These are phyloP conservation scores for Lecanosticta acicola DNA, from an alignment of 2,329 filamentous ascomycete genomes.

Conservation along the genomic window DNA sequence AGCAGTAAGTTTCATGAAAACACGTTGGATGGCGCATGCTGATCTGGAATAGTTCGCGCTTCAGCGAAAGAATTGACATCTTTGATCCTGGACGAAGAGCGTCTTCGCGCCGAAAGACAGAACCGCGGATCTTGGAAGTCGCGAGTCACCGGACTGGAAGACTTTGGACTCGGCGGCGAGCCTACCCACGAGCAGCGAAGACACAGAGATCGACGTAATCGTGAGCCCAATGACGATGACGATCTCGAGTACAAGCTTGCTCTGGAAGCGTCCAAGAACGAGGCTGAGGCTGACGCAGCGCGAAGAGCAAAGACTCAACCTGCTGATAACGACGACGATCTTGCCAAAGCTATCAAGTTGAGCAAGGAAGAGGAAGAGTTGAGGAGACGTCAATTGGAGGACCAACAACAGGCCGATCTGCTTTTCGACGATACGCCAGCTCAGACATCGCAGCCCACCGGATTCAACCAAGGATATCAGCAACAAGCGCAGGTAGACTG, in stretches of 20 bases:
- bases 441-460: constrained; percentile 65
- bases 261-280: constrained; percentile 88
- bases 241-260: constrained; percentile 87
- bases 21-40: constrained; percentile 10
- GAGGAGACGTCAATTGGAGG: constrained; percentile 78
- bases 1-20: constrained; percentile 62
- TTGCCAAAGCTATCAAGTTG: constrained; percentile 89
- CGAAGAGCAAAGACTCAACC: constrained; percentile 54
- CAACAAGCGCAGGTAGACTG: constrained; percentile 95
- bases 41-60: constrained; percentile 67
- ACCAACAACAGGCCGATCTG: constrained; percentile 67
- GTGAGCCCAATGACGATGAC: constrained; percentile 52
- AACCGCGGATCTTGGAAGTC: constrained; percentile 97
- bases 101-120: constrained; percentile 79
- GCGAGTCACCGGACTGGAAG: constrained; percentile 82
- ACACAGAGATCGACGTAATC: constrained; percentile 38
- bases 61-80: constrained; percentile 94
- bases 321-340: constrained; percentile 67
- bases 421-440: constrained; percentile 78
- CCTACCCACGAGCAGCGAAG: constrained; percentile 27
- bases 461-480: constrained; percentile 95
- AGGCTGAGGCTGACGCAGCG: constrained; percentile 85
- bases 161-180: constrained; percentile 36
- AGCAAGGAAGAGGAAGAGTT: constrained; percentile 92
- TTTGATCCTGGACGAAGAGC: constrained; percentile 87